phyloP scores from a whole-genome alignment of 305 asterid genomes.

The Fraxinus sp. region DNA sequence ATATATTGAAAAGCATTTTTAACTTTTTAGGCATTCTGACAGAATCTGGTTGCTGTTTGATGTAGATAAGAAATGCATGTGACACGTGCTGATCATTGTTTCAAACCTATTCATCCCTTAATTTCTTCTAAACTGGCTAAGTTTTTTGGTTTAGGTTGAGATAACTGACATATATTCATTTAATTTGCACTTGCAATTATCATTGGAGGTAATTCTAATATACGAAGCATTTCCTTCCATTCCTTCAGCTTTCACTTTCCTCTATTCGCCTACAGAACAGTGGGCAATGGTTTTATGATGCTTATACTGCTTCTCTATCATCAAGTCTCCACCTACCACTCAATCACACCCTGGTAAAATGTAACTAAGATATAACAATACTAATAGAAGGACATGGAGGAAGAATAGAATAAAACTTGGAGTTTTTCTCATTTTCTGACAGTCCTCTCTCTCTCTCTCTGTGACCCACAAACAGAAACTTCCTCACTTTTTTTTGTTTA shows the following conservation, averaged over 20 bases:
- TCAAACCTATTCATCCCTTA: not conserved
- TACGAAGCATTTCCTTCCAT: not conserved
- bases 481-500: not conserved
- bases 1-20: not conserved
- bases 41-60: not conserved
- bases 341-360: not conserved
- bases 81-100: not conserved
- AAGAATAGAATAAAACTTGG: not conserved
- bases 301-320: not conserved
- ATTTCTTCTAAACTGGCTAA: not conserved
- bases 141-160: not conserved
- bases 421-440: not conserved
- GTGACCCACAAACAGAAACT: not conserved
- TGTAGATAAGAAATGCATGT: not conserved
- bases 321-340: not conserved
- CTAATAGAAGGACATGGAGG: not conserved
- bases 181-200: not conserved
- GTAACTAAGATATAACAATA: not conserved
- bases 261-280: not conserved
- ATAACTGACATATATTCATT: conserved; percentile 1
- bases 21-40: not conserved
- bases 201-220: not conserved
- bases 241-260: not conserved
- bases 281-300: not conserved
- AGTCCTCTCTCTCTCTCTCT: not conserved